Conservation (phyloP, 2,329 filamentous ascomycete species). For the Hortaea werneckii region DNA sequence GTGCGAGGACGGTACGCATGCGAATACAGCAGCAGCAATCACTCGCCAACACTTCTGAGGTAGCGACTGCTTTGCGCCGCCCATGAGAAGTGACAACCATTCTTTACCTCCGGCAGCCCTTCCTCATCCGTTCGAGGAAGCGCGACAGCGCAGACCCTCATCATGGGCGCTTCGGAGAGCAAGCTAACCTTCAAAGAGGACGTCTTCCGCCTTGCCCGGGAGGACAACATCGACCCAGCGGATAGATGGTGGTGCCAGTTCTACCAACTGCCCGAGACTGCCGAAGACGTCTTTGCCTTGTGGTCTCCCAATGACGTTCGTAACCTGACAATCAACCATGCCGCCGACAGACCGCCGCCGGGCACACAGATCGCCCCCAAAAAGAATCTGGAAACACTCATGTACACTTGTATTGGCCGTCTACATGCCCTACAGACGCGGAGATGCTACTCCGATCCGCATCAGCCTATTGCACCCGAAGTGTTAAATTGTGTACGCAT, state of each 20-base stretch:
- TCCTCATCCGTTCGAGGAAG: background rate
- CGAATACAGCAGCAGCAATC: no score
- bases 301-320: slow-evolving; percentile 59
- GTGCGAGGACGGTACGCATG: no score
- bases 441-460: slow-evolving; percentile 40
- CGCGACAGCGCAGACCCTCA: background rate
- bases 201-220: slow-evolving; percentile 92
- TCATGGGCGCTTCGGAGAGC: slow-evolving; percentile 99
- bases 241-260: slow-evolving; percentile 96
- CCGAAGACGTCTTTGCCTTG: slow-evolving; percentile 92
- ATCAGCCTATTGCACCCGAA: slow-evolving; percentile 71
- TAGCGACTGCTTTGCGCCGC: background rate
- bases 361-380: slow-evolving; percentile 38
- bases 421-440: slow-evolving; percentile 14
- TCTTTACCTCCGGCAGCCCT: background rate
- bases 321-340: slow-evolving; percentile 18
- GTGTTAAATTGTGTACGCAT: slow-evolving; percentile 93
- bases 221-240: slow-evolving; percentile 74
- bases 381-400: slow-evolving; percentile 25
- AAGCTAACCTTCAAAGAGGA: slow-evolving; percentile 98
- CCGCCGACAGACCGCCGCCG: slow-evolving; percentile 69
- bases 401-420: slow-evolving; percentile 21
- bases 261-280: slow-evolving; percentile 92
- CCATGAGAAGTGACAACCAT: background rate
- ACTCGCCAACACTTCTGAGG: background rate